A percentile compares a stretch with the other conserved stretches of the same genome.
Conservation (phyloP, 306 rosid genomes). For the Chamaecrista fasciculata region DNA sequence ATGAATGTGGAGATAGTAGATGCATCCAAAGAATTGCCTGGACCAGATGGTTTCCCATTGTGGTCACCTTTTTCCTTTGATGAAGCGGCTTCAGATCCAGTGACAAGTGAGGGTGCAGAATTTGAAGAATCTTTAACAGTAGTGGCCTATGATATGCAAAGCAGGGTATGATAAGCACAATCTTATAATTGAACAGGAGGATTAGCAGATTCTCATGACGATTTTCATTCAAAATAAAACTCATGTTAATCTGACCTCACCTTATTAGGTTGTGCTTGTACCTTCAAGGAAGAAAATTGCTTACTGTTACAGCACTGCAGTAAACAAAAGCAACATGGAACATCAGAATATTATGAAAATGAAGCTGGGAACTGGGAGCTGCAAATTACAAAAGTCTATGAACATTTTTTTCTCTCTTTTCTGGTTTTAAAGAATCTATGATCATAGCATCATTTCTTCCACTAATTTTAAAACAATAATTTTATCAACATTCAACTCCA, state of each 20-base stretch:
- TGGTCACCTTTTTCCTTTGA: constrained; percentile 40
- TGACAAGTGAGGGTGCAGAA: constrained; percentile 50
- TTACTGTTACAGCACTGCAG: constrained; percentile 52
- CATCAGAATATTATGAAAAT: neutral
- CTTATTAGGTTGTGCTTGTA: constrained; percentile 51
- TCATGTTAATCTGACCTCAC: constrained; percentile 43
- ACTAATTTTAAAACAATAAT: neutral
- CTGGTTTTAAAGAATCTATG: too few species aligned
- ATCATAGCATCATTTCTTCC: neutral
- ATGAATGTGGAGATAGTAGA: constrained; percentile 64
- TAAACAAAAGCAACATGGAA: constrained; percentile 27
- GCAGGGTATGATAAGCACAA: constrained; percentile 11
- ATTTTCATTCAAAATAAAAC: constrained; percentile 1
- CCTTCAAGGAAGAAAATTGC: constrained; percentile 41
- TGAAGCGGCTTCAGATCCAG: constrained; percentile 38
- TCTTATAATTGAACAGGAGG: neutral
- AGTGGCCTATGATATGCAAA: constrained; percentile 40
- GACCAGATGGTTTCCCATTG: constrained; percentile 34
- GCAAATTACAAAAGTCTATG: neutral
- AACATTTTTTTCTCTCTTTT: neutral
- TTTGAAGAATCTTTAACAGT: constrained; percentile 53
- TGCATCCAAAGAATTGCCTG: constrained; percentile 41
- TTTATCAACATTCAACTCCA: constrained; percentile 13
- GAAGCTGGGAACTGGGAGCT: neutral
- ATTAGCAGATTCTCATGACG: constrained; percentile 2